phyloP scores from a whole-genome alignment of 192 early-diverging fungal species.

The Umbelopsis isabellina region DNA sequence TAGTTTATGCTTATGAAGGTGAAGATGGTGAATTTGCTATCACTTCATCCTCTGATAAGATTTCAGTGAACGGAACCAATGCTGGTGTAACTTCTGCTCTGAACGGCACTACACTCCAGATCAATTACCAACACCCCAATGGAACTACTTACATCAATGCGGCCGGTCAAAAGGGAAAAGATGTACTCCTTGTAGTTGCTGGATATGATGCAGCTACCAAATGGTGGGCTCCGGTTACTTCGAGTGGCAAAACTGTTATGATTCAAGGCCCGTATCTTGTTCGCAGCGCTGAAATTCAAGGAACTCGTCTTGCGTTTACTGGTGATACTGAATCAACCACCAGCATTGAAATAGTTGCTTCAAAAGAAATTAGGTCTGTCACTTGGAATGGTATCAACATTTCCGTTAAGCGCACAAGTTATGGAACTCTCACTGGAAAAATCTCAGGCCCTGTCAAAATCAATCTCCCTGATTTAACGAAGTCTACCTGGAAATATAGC shows the following conservation, averaged over 20 bases:
- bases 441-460: neutral
- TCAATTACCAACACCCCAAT: conserved; percentile 19
- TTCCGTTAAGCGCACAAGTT: neutral
- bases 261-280: conserved; percentile 23
- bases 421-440: conserved; percentile 4
- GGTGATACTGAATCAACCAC: conserved; percentile 15
- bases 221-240: conserved; percentile 14
- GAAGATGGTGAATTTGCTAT: conserved; percentile 25
- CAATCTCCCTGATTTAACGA: conserved; percentile 3
- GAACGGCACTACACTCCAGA: neutral
- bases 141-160: neutral
- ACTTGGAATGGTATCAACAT: conserved; percentile 18
- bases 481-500: conserved; percentile 20
- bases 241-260: neutral
- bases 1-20: conserved; percentile 25
- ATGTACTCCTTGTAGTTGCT: conserved; percentile 8
- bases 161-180: neutral
- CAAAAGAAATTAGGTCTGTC: neutral
- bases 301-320: neutral
- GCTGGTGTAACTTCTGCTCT: neutral
- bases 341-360: conserved; percentile 13
- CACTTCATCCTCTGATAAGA: neutral
- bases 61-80: neutral
- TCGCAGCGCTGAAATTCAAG: conserved; percentile 13
- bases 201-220: conserved; percentile 7